Conservation (phyloP, 2,329 filamentous ascomycete genomes). For the Cucurbitaria berberidis region DNA sequence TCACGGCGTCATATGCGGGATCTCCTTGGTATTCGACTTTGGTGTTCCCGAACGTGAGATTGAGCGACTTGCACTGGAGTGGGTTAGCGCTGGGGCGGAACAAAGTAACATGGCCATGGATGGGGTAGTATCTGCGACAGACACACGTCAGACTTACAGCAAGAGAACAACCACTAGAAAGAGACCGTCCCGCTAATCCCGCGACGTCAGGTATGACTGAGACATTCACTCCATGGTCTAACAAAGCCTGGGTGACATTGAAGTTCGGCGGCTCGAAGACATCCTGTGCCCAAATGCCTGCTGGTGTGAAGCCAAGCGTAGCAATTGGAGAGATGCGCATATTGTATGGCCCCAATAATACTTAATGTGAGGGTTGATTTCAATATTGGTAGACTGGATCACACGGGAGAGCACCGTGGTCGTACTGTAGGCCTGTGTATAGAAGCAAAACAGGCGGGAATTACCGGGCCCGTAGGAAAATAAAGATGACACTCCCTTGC, state of each 20-base stretch:
- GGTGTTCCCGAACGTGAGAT: slow-evolving; percentile 18
- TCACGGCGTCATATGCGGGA: slow-evolving; percentile 21
- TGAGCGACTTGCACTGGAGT: slow-evolving; percentile 28
- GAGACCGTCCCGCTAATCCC: background rate
- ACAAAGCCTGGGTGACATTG: slow-evolving; percentile 16
- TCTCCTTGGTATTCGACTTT: slow-evolving; percentile 21
- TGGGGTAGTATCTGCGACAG: background rate
- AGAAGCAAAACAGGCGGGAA: background rate
- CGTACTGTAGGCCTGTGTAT: background rate
- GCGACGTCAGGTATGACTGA: slow-evolving; percentile 7
- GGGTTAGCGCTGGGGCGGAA: background rate
- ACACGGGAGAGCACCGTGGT: background rate
- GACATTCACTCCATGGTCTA: slow-evolving; percentile 15
- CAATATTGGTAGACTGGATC: background rate
- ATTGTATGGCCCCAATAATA: background rate
- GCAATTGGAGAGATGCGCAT: background rate
- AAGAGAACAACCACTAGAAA: slow-evolving; percentile 8
- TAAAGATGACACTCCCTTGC: background rate
- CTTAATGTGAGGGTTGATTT: background rate
- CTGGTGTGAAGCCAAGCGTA: slow-evolving; percentile 1
- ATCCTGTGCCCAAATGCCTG: background rate
- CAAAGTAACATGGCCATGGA: background rate
- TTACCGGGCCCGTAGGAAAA: background rate
- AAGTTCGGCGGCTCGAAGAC: slow-evolving; percentile 11
- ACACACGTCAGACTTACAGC: slow-evolving; percentile 12